phyloP scores from a whole-genome alignment of 1,139 yeast genomes.

The Yamadazyma atmosphaerica region DNA sequence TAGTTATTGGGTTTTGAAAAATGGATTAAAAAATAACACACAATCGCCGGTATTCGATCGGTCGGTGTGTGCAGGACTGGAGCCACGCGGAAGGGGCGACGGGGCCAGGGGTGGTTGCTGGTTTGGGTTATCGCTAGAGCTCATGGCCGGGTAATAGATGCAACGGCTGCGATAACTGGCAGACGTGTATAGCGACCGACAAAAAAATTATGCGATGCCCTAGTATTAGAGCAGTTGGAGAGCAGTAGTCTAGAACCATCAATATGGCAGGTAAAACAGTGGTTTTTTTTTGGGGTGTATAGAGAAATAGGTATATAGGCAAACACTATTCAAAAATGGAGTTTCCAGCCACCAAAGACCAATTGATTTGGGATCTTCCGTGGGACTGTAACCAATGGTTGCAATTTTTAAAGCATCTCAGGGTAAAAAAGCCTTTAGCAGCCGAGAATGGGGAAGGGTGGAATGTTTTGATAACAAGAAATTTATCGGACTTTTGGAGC shows the following conservation, averaged over 20 bases:
- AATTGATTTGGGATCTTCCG: constrained; percentile 57
- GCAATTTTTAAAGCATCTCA: constrained; percentile 67
- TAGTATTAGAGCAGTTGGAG: background rate
- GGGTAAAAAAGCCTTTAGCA: constrained; percentile 74
- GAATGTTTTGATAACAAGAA: constrained; percentile 65
- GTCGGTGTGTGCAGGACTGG: background rate
- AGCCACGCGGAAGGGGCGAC: background rate
- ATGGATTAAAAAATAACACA: background rate
- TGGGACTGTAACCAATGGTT: constrained; percentile 68
- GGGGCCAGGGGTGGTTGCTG: background rate
- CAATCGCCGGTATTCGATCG: background rate
- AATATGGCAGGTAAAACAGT: background rate
- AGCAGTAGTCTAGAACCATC: background rate
- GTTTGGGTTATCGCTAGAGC: background rate
- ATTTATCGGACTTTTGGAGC: constrained; percentile 20
- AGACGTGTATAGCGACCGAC: constrained; percentile 1
- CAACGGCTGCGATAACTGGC: background rate
- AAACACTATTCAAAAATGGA: background rate
- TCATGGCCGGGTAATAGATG: background rate
- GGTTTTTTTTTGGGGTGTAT: background rate
- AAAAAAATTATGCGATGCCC: background rate
- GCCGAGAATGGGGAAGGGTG: constrained; percentile 98
- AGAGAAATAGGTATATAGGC: background rate
- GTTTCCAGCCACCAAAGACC: constrained; percentile 40
- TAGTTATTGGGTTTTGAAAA: background rate